Evolutionary conservation across 768 basidiomycete species (phyloP), one percentile per base, ranked within the genome.

Genomic region (Phaeotremella skinneri): DNA sequence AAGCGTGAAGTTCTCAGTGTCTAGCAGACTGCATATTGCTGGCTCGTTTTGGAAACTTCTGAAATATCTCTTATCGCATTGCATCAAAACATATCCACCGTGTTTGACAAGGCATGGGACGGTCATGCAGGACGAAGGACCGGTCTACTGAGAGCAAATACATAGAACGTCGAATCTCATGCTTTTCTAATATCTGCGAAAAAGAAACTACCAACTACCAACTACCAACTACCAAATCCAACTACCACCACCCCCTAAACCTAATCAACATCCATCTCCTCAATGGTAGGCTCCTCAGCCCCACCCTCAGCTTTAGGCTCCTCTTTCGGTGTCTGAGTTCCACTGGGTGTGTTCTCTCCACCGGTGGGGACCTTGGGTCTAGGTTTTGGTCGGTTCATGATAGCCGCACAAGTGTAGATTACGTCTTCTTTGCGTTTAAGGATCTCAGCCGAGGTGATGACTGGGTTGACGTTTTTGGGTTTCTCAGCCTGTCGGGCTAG

Each of bases 371-470:
- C 85, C 60, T 82, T 80, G 6, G 87, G 84, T 83, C 88, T 91
- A 56, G 93, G 96, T 84, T 92, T 96, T 50, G 88, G 89, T 82
- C 83, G 87, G 63, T 88, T 89, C 76, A 99, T 81, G 79, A 97
- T 94, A 29, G 91, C 90, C 26, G 86, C 85, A 49, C 88, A 87
- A 69, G 89, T 88, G 81, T 89, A 96, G 63, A 90, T 85, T 59
- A 93, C 78, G 78, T 98, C 96, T 63, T 99, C 94, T 69, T 85
- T 82, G 83, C 87, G 90, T 88, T 93, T 92, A 78, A 80, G 75
- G 64, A 96, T 87, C 77, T 98, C 91, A 58, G 81, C 85, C 49
- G 81, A 83, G 58, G 83, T 91, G 77, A 98, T 78, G 59, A 90
- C 83, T 25, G 91, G 87, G 74, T 93, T 87, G 55, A 86, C 85